These are phyloP conservation scores for Afroboletus lepidellus DNA, from an alignment of 1,284 basidiomycete species.

Conservation along the genomic window DNA sequence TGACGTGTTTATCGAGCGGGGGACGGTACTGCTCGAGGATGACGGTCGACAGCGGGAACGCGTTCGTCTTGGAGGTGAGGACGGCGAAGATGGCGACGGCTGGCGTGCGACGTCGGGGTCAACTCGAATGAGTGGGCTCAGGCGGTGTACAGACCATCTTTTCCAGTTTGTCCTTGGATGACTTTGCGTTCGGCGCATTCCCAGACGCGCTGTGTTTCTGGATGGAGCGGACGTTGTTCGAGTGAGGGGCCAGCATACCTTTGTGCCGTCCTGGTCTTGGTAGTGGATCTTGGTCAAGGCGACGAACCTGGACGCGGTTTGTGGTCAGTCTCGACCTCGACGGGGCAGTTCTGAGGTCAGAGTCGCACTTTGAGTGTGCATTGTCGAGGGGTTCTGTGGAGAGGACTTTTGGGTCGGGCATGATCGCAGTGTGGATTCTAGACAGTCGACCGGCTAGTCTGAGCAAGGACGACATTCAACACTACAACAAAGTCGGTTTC, in stretches of 20 bases:
- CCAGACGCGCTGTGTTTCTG: conserved; percentile 64
- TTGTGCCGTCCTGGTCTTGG: conserved; percentile 68
- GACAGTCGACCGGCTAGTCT: conserved; percentile 4
- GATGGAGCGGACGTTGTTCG: background rate
- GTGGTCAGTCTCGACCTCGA: too few species aligned
- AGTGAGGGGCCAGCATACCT: conserved; percentile 42
- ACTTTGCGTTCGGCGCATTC: conserved; percentile 84
- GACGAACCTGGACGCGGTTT: conserved; percentile 56
- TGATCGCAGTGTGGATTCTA: conserved; percentile 6
- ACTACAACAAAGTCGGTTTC: conserved; percentile 1
- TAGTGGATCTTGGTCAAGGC: conserved; percentile 73
- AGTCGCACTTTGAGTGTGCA: conserved; percentile 55
- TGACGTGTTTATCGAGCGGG: conserved; percentile 69
- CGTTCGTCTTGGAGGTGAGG: conserved; percentile 66
- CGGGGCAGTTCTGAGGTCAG: background rate
- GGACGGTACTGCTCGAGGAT: conserved; percentile 89
- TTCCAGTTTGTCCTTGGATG: conserved; percentile 68
- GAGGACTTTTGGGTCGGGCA: conserved; percentile 36
- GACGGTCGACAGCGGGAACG: conserved; percentile 71
- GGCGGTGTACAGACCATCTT: conserved; percentile 61
- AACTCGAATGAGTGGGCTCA: background rate
- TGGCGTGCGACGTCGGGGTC: conserved; percentile 24
- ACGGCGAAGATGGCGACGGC: conserved; percentile 84
- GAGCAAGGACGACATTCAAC: conserved; percentile 9
- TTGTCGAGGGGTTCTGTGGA: conserved; percentile 50